Conservation (phyloP, 2,329 filamentous ascomycete genomes). For the Colletotrichum lupini region DNA sequence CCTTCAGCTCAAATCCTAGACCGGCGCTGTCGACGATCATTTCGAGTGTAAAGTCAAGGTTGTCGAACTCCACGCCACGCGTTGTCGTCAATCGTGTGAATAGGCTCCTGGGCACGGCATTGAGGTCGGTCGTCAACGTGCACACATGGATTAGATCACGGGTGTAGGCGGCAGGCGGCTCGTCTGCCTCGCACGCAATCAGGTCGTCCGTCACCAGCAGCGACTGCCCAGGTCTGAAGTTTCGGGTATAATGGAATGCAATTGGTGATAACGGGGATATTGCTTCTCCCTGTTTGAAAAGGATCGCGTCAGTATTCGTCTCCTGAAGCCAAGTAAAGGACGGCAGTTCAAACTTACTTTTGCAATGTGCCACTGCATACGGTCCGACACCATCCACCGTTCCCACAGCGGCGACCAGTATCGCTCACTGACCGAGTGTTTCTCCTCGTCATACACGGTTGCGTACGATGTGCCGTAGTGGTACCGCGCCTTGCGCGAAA, state of each 20-base stretch:
- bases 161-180: constrained; percentile 69
- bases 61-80: constrained; percentile 83
- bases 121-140: constrained; percentile 83
- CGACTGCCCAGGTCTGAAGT: constrained; percentile 83
- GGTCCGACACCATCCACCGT: constrained; percentile 83
- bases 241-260: constrained; percentile 87
- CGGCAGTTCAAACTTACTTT: constrained; percentile 63
- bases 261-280: constrained; percentile 80
- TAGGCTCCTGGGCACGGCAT: constrained; percentile 77
- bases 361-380: constrained; percentile 88
- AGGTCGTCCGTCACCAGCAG: constrained; percentile 83
- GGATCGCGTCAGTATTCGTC: constrained; percentile 11
- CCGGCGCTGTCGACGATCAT: constrained; percentile 86
- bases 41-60: constrained; percentile 83
- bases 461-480: constrained; percentile 86
- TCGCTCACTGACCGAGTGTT: constrained; percentile 77
- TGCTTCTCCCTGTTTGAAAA: constrained; percentile 69
- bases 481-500: constrained; percentile 78
- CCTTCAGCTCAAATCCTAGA: constrained; percentile 80
- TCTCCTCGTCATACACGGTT: constrained; percentile 81
- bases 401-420: constrained; percentile 87
- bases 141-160: constrained; percentile 77
- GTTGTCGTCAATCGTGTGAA: constrained; percentile 84
- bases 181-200: constrained; percentile 79
- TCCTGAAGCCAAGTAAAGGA: not conserved